These are phyloP conservation scores for Carallia pectinifolia DNA, from an alignment of 345 rosid genomes.

Conservation along the genomic window DNA sequence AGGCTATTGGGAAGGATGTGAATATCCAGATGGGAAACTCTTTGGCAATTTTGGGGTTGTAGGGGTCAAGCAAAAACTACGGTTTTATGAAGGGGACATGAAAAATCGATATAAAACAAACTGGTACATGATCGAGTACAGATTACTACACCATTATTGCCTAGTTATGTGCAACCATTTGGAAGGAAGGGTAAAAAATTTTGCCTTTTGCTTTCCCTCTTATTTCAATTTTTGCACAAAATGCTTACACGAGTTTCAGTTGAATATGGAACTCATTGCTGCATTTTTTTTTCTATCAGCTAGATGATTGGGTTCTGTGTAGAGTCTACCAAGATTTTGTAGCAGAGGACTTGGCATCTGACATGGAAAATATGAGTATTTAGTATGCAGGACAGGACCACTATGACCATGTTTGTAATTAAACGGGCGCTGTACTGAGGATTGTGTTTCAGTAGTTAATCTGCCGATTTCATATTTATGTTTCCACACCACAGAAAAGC, in stretches of 20 bases:
- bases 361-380: slow-evolving; percentile 4
- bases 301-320: slow-evolving; percentile 10
- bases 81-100: slow-evolving; percentile 2
- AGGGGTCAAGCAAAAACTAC: slow-evolving; percentile 2
- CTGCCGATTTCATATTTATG: too few relatives aligned
- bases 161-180: neutral
- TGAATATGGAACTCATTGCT: neutral
- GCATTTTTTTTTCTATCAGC: neutral
- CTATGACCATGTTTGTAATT: too few relatives aligned
- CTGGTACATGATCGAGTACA: slow-evolving; percentile 11
- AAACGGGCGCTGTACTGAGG: too few relatives aligned
- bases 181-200: neutral
- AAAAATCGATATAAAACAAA: neutral
- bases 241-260: neutral
- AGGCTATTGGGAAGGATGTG: slow-evolving; percentile 6
- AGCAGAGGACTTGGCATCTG: slow-evolving; percentile 5
- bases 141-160: slow-evolving; percentile 2
- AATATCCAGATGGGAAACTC: slow-evolving; percentile 2
- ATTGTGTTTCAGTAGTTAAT: too few relatives aligned
- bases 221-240: neutral
- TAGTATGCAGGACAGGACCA: neutral
- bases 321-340: slow-evolving; percentile 9
- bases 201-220: neutral
- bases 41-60: neutral
- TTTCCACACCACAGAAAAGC: too few relatives aligned